Evolutionary conservation across 2,329 filamentous ascomycete species (phyloP).

Genomic region (Aspergillus ochraceus): DNA sequence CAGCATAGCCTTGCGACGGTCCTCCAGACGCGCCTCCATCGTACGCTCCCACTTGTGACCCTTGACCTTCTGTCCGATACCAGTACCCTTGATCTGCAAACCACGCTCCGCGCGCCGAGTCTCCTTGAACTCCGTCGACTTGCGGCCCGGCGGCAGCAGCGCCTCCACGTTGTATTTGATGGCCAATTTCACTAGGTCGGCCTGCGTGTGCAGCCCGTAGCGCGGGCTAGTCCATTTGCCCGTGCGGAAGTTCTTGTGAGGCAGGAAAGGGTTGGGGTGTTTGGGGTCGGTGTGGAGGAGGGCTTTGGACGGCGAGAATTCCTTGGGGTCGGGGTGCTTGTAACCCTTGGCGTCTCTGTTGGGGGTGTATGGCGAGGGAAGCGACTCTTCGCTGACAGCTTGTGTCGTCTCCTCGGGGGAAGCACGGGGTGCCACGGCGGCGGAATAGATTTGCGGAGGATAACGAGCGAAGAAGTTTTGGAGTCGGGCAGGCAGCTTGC

Average conservation of each 20-base stretch:
- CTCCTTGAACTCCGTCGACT: slow-evolving; percentile 69
- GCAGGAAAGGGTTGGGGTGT: slow-evolving; percentile 75
- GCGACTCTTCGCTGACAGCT: slow-evolving; percentile 16
- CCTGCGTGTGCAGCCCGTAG: slow-evolving; percentile 83
- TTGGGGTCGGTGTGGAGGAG: slow-evolving; percentile 45
- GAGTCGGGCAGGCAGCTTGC: slow-evolving; percentile 68
- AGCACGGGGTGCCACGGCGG: slow-evolving; percentile 32
- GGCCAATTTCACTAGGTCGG: slow-evolving; percentile 85
- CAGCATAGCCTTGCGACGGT: slow-evolving; percentile 87
- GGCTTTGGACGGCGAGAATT: slow-evolving; percentile 32
- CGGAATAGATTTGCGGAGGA: slow-evolving; percentile 63
- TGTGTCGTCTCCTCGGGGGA: slow-evolving; percentile 18
- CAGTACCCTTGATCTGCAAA: slow-evolving; percentile 84
- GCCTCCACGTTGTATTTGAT: slow-evolving; percentile 75
- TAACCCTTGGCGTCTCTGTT: slow-evolving; percentile 45
- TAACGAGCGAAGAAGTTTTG: slow-evolving; percentile 87
- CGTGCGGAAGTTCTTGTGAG: slow-evolving; percentile 74
- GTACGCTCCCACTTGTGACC: slow-evolving; percentile 90
- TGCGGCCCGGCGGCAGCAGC: slow-evolving; percentile 72
- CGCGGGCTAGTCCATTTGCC: slow-evolving; percentile 81
- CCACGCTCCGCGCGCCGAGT: slow-evolving; percentile 75
- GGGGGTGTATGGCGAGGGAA: slow-evolving; percentile 42
- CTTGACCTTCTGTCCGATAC: slow-evolving; percentile 90
- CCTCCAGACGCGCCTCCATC: slow-evolving; percentile 78
- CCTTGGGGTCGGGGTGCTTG: slow-evolving; percentile 31